A percentile compares a stretch with the other conserved stretches of the same genome.
These are phyloP conservation scores for Odontarrhena argentea DNA, from an alignment of 345 rosid genomes.

Conservation along the genomic window DNA sequence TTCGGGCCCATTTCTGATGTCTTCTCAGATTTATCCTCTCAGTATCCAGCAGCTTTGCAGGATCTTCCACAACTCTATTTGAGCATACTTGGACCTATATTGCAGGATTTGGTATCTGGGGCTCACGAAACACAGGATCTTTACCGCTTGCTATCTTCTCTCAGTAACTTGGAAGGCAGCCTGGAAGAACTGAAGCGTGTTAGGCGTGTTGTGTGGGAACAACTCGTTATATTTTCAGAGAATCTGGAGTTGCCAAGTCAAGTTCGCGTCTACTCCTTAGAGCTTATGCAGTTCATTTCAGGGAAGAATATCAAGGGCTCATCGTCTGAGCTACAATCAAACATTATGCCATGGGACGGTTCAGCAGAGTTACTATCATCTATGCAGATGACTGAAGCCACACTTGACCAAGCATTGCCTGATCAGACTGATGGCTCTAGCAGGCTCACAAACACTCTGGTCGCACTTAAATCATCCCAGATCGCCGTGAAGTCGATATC, in stretches of 20 bases:
- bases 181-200: constrained; percentile 65
- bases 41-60: constrained; percentile 38
- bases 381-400: constrained; percentile 48
- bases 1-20: constrained; percentile 74
- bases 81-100: constrained; percentile 62
- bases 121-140: constrained; percentile 53
- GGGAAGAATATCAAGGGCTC: constrained; percentile 63
- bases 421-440: constrained; percentile 60
- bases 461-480: constrained; percentile 90
- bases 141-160: constrained; percentile 65
- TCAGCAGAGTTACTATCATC: constrained; percentile 63
- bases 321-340: constrained; percentile 56
- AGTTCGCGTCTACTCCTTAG: constrained; percentile 73
- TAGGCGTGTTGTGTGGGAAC: constrained; percentile 76
- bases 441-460: constrained; percentile 74
- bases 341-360: constrained; percentile 79
- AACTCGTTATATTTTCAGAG: constrained; percentile 65
- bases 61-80: constrained; percentile 66
- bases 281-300: constrained; percentile 79
- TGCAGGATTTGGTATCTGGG: constrained; percentile 58
- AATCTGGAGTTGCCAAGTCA: constrained; percentile 75
- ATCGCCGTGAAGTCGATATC: constrained; percentile 63
- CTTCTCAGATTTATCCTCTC: constrained; percentile 54
- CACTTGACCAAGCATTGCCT: constrained; percentile 41
- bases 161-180: constrained; percentile 77